Base-by-base conservation (phyloP, 1,284 basidiomycete genomes). In the Pseudozyma hubeiensis region DNA sequence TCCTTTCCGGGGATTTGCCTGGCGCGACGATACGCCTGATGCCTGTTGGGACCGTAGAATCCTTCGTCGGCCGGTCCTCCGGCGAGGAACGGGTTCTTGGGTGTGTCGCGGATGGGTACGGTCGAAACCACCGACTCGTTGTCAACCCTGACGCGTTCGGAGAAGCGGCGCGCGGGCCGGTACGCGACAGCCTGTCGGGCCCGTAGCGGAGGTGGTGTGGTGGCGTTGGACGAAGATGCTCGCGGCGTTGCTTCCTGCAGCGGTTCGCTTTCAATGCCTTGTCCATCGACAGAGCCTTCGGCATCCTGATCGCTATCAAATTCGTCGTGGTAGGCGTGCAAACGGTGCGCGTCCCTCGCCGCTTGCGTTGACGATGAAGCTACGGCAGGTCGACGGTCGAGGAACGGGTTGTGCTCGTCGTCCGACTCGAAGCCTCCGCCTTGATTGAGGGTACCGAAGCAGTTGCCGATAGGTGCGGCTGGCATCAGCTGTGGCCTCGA, bases 11-110 rank as follows among this genome's bases (percentile, higher is more conserved):
- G 79, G 5, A 66, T 55, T 46, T 57, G 50, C 31, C 44, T 51
- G 9, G 75, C 65, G 6, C 72, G 66, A 29, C 45, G 51, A n/a
- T 61, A 59, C 1, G 75, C 74, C 48, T 62, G 33, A 11, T 61
- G 41, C 0, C 50, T 66, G 14, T 74, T 55, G 24, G 75, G 77
- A 3, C 80, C 80, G 5, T 74, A 54, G 50, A 77, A 74, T 19
- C 80, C 80, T 8, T 72, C 55, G 47, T 82, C 80, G 5, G 80
- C 80, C 0, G 80, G 80, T 10, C 80, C 80, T n/a, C 80, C 80
- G 31, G 77, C 77, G n/a, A 82, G 56, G 55, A 82, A 82, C 1
- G 80, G 80, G 39, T 82, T 82, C 69, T 73, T 71, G 29, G 75
- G 75, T 13, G 80, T 73, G 49, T 82, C 80, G 17, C 78, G 71